A percentile compares a stretch with the other conserved stretches of the same genome.
These are phyloP conservation scores for Rhypophila decipiens DNA, from an alignment of 495 filamentous ascomycete species.

Conservation along the genomic window DNA sequence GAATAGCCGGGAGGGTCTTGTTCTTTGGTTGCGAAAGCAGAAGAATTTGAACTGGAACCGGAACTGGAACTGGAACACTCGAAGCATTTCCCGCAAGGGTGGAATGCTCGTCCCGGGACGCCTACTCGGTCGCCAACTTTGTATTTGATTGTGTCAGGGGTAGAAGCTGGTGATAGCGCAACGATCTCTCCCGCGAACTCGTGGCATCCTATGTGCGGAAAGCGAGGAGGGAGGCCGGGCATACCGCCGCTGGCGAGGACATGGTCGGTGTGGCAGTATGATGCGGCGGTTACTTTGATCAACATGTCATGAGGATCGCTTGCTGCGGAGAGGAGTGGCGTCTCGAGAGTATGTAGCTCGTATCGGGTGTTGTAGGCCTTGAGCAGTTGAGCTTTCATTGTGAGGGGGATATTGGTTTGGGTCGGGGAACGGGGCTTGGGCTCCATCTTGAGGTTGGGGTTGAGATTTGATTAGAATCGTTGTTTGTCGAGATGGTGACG, in stretches of 20 bases:
- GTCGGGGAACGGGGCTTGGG: too few relatives aligned
- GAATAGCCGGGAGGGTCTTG: constrained; percentile 28
- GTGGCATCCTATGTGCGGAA: constrained; percentile 23
- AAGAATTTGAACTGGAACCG: too few relatives aligned
- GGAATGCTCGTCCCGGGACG: constrained; percentile 30
- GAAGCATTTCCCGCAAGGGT: constrained; percentile 32
- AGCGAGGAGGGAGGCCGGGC: constrained; percentile 17
- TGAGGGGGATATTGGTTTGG: constrained; percentile 14
- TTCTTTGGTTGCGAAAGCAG: constrained; percentile 12
- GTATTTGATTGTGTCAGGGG: constrained; percentile 5
- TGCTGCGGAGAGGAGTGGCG: constrained; percentile 13
- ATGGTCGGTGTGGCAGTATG: constrained; percentile 35
- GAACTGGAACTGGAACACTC: constrained; percentile 22
- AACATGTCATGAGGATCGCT: constrained; percentile 19
- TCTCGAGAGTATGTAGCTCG: constrained; percentile 16
- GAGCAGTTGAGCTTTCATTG: constrained; percentile 34
- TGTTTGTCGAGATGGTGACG: too few relatives aligned
- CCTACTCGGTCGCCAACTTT: constrained; percentile 24
- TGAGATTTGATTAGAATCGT: too few relatives aligned
- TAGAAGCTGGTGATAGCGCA: constrained; percentile 4
- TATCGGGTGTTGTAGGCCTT: constrained; percentile 29
- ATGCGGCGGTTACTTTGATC: constrained; percentile 31
- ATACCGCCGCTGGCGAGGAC: constrained; percentile 30
- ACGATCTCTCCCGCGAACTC: constrained; percentile 24
- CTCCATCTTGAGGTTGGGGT: background rate